Evolutionary conservation across 768 basidiomycete genomes (phyloP), one percentile per base, ranked within the genome.

Genomic region (Trametes punicea): DNA sequence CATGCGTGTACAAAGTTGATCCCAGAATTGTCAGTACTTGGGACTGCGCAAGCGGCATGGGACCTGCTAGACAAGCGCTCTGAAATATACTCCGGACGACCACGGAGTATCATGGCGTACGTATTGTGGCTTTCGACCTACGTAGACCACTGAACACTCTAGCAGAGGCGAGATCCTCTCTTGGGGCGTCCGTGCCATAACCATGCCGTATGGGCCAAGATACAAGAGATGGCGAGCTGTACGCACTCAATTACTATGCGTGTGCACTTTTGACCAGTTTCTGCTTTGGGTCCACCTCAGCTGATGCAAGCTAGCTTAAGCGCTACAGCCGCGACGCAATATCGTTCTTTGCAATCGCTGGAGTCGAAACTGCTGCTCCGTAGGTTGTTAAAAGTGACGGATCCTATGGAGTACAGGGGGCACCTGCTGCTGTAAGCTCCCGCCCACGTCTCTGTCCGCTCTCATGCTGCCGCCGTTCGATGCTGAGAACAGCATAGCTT

Each of bases 41-140:
- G 46, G 6, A 69, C 70, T 3, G 62, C 66, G 16, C 63, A 72
- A 41, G 68, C 65, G 2, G 75, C 72, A 1, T 67, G 62, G 16
- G 77, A 79, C 1, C 64, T 79, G 0, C 68, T 78, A 29, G 73
- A 75, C 29, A 78, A 75, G 59, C 64, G 72, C 26, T 74, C 74
- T 0, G 51, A 70, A 7, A 73, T 73, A n/a, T 78, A 78, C 61
- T 77, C 75, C 0, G 73, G 71, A 59, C 65, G 77, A 6, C 46
- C 46, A 3, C 46, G 46, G 18, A 48, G 46, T 33, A 48, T 48
- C 20, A 48, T 48, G 46, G 46, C 46, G 46, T 48, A 31, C 6
- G 46, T 48, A 11, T 21, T 27, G 21, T 11, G 3, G 44, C 44
- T 3, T 27, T 11, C 2, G n/a, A 11, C 3, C 20, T 25, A 15